phyloP scores from a whole-genome alignment of 805 yeast species.

The Wickerhamiella bombiphila region DNA sequence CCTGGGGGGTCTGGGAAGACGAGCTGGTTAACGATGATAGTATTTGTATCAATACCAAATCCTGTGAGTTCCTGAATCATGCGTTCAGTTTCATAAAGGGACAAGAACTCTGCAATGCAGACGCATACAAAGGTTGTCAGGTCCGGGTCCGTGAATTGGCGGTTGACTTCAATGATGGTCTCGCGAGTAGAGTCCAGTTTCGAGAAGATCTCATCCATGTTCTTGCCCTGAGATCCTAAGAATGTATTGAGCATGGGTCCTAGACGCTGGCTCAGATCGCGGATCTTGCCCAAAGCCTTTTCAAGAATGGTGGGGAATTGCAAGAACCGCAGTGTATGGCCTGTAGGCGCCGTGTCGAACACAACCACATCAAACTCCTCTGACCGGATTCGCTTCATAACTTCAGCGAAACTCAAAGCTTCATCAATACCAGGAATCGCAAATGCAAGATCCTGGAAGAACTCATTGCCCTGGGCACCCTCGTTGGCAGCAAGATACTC shows the following conservation, averaged over 20 bases:
- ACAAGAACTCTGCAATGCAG: slow-evolving; percentile 91
- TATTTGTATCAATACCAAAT: slow-evolving; percentile 91
- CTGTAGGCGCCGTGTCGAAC: slow-evolving; percentile 99
- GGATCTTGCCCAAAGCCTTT: slow-evolving; percentile 71
- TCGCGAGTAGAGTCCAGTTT: slow-evolving; percentile 70
- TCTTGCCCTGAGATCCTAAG: slow-evolving; percentile 39
- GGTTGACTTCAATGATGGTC: slow-evolving; percentile 75
- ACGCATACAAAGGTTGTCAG: slow-evolving; percentile 87
- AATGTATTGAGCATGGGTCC: slow-evolving; percentile 80
- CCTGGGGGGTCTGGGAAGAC: slow-evolving; percentile 56
- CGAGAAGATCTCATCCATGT: slow-evolving; percentile 49
- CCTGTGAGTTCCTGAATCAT: slow-evolving; percentile 91
- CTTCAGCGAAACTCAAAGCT: slow-evolving; percentile 95
- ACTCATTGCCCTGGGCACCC: slow-evolving; percentile 40
- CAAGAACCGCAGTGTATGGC: slow-evolving; percentile 89
- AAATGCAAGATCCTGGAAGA: slow-evolving; percentile 83
- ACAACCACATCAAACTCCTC: slow-evolving; percentile 72
- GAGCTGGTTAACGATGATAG: slow-evolving; percentile 89
- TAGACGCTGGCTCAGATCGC: slow-evolving; percentile 68
- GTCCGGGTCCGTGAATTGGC: slow-evolving; percentile 91
- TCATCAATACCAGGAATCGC: slow-evolving; percentile 98
- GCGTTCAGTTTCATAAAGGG: slow-evolving; percentile 94
- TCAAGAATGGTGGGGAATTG: slow-evolving; percentile 89
- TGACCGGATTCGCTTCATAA: slow-evolving; percentile 84
- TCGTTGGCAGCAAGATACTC: slow-evolving; percentile 44